Conservation (phyloP, 257 asterid species). For the Forsythia suspensa region DNA sequence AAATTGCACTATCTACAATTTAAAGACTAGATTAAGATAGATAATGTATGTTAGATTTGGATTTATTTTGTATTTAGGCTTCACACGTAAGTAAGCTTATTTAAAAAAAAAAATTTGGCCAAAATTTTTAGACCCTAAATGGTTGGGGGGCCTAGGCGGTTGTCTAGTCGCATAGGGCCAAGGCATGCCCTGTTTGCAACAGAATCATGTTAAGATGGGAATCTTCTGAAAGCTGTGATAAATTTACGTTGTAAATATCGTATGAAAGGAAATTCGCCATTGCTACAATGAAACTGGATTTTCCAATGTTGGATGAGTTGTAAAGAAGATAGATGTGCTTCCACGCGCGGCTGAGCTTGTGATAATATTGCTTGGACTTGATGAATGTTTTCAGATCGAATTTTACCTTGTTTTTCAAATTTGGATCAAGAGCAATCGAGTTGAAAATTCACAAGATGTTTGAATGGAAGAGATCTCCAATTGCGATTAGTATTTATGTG, state of each 20-base stretch:
- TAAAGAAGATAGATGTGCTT: conserved; percentile 62
- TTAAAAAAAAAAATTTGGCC: too few species aligned
- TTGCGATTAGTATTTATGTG: conserved; percentile 4
- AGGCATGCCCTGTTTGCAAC: conserved; percentile 12
- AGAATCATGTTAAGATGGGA: conserved; percentile 55
- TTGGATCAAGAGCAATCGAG: conserved; percentile 52
- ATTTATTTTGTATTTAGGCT: too few species aligned
- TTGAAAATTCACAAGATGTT: conserved; percentile 51
- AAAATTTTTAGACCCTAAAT: too few species aligned
- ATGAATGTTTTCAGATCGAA: conserved; percentile 53
- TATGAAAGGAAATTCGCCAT: conserved; percentile 53
- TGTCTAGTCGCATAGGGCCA: too few species aligned
- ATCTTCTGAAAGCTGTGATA: conserved; percentile 46
- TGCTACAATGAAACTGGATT: conserved; percentile 67
- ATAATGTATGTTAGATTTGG: too few species aligned
- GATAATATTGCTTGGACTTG: conserved; percentile 65
- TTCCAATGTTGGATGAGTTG: conserved; percentile 76
- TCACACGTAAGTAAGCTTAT: too few species aligned
- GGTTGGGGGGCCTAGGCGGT: too few species aligned
- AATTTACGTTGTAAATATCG: conserved; percentile 56
- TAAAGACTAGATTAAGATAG: too few species aligned
- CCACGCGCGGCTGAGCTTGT: conserved; percentile 68
- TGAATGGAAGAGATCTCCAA: conserved; percentile 26
- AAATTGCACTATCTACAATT: too few species aligned
- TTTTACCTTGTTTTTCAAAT: conserved; percentile 48